These are phyloP conservation scores for Populus deltoides DNA, from an alignment of 345 rosid genomes.

Conservation along the genomic window DNA sequence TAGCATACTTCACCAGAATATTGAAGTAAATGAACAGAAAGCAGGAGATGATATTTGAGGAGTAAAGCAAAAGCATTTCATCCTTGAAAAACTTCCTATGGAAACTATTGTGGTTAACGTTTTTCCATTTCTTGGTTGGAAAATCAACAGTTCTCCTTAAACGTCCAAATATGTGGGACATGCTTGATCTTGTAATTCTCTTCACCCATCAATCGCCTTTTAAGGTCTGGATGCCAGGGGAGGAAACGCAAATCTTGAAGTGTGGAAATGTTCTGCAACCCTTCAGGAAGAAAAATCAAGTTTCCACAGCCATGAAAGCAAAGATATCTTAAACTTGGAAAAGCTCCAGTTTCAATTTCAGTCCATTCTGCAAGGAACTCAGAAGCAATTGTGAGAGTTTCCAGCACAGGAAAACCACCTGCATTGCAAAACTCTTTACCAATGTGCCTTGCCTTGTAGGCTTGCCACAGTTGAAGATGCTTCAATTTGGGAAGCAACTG, in stretches of 20 bases:
- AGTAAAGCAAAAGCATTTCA: neutral
- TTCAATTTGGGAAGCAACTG: slow-evolving; percentile 7
- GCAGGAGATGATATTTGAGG: neutral
- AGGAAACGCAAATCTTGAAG: neutral
- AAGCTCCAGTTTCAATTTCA: too few species aligned
- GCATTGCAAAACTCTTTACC: slow-evolving; percentile 17
- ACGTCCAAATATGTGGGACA: neutral
- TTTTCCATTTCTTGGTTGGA: neutral
- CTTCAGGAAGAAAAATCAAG: slow-evolving; percentile 11
- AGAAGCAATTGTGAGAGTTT: slow-evolving; percentile 10
- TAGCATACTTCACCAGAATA: too few species aligned
- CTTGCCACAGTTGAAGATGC: neutral
- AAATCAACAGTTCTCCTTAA: neutral
- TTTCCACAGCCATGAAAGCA: neutral
- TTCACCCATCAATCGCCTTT: neutral
- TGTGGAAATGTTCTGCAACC: slow-evolving; percentile 4
- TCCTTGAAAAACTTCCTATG: neutral
- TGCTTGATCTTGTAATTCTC: slow-evolving; percentile 12
- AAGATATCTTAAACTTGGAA: neutral
- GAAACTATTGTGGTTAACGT: too few species aligned
- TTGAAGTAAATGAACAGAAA: too few species aligned
- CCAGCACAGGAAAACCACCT: slow-evolving; percentile 7
- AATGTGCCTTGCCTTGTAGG: slow-evolving; percentile 11
- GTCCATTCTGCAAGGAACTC: neutral
- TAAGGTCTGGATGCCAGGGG: slow-evolving; percentile 6